A percentile compares a stretch with the other conserved stretches of the same genome.
These are phyloP conservation scores for Begonia loranthoides DNA, from an alignment of 306 rosid species.

Conservation along the genomic window DNA sequence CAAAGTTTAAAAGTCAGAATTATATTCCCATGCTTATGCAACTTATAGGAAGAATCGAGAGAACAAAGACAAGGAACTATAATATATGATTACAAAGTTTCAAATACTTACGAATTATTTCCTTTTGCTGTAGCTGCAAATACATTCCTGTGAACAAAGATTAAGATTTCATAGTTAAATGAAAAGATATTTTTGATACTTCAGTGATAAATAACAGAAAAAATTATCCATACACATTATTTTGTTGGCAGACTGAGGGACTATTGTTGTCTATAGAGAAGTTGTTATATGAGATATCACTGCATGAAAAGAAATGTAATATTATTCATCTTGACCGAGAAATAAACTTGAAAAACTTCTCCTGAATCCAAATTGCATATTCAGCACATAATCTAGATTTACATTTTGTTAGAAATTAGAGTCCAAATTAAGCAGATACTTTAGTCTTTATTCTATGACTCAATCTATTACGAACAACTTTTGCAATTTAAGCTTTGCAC, in stretches of 20 bases:
- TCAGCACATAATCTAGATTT: no score
- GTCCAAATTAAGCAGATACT: no score
- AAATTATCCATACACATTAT: slow-evolving; percentile 29
- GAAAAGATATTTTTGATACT: neutral
- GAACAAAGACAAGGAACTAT: neutral
- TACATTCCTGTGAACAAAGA: slow-evolving; percentile 27
- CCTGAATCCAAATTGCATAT: no score
- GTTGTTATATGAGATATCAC: slow-evolving; percentile 47
- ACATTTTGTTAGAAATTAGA: no score
- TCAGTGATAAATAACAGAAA: neutral
- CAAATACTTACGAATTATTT: slow-evolving; percentile 35
- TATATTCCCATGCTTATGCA: neutral
- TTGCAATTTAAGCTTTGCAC: no score
- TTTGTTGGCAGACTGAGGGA: slow-evolving; percentile 20
- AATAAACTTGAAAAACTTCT: no score
- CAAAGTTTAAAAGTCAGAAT: neutral
- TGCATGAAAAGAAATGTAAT: slow-evolving; percentile 1
- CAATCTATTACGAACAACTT: no score
- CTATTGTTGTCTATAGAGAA: slow-evolving; percentile 16
- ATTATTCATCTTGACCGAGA: no score
- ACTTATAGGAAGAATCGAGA: neutral
- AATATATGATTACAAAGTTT: neutral
- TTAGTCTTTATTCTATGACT: no score
- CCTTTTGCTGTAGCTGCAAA: slow-evolving; percentile 33
- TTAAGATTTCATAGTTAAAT: neutral